phyloP scores from a whole-genome alignment of 805 yeast species.

The Starmerella geochares region DNA sequence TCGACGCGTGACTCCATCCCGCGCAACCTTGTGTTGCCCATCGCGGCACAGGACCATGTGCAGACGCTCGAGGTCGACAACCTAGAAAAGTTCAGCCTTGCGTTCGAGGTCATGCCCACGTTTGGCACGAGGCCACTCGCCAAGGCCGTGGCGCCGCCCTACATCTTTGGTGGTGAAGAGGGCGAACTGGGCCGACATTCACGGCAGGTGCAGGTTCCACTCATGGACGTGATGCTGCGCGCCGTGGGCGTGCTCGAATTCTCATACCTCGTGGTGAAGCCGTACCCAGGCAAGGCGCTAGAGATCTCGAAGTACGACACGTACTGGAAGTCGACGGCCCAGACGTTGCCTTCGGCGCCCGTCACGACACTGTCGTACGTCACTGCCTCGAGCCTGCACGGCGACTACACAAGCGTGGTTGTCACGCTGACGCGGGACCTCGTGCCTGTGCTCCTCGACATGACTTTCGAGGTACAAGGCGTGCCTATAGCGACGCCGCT shows the following conservation, averaged over 20 bases:
- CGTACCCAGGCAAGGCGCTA: constrained; percentile 72
- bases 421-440: constrained; percentile 72
- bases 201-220: constrained; percentile 44
- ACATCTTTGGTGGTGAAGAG: constrained; percentile 34
- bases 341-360: constrained; percentile 12
- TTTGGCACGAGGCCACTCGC: constrained; percentile 90
- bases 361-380: constrained; percentile 50
- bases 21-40: constrained; percentile 70
- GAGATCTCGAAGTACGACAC: constrained; percentile 91
- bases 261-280: constrained; percentile 72
- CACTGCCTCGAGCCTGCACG: constrained; percentile 81
- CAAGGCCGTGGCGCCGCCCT: constrained; percentile 68
- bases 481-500: constrained; percentile 37
- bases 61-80: constrained; percentile 78
- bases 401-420: constrained; percentile 60
- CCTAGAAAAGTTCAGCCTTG: constrained; percentile 62
- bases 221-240: constrained; percentile 70
- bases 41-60: constrained; percentile 54
- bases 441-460: constrained; percentile 53
- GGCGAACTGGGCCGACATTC: constrained; percentile 25
- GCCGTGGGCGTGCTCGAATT: constrained; percentile 73
- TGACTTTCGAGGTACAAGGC: constrained; percentile 62
- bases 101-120: constrained; percentile 84
- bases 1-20: constrained; percentile 72
- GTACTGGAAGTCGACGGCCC: constrained; percentile 85